Conservation (phyloP, 2,329 filamentous ascomycete genomes). For the Hansfordia pulvinata region DNA sequence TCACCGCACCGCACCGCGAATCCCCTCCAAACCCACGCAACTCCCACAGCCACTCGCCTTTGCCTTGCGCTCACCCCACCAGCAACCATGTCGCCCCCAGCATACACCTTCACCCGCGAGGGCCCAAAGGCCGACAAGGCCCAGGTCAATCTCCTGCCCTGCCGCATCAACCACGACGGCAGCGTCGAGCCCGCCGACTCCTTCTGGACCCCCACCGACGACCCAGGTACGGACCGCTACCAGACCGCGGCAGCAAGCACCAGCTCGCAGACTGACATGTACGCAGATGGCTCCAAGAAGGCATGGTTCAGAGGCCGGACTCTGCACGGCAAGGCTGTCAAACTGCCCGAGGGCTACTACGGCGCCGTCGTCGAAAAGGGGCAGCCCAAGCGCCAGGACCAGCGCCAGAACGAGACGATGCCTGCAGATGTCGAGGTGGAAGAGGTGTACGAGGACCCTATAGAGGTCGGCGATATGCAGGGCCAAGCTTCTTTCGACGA, state of each 20-base stretch:
- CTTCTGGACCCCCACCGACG: slow-evolving; percentile 55
- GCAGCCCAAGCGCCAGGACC: slow-evolving; percentile 18
- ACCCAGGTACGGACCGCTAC: slow-evolving; percentile 24
- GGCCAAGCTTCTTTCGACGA: slow-evolving; percentile 57
- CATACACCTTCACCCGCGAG: slow-evolving; percentile 12
- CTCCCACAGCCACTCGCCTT: too few relatives aligned
- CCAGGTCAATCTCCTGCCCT: slow-evolving; percentile 54
- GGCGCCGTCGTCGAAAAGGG: slow-evolving; percentile 45
- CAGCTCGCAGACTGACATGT: slow-evolving; percentile 1
- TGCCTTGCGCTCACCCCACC: not conserved
- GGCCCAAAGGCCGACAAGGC: slow-evolving; percentile 7
- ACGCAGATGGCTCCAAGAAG: slow-evolving; percentile 33
- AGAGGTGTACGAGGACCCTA: slow-evolving; percentile 28
- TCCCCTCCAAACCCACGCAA: too few relatives aligned
- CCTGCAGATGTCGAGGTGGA: slow-evolving; percentile 24
- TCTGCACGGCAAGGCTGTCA: slow-evolving; percentile 52
- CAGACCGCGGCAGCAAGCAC: too few relatives aligned
- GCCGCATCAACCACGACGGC: slow-evolving; percentile 67
- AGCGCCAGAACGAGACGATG: slow-evolving; percentile 9
- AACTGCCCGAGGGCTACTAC: slow-evolving; percentile 58
- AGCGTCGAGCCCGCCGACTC: slow-evolving; percentile 46
- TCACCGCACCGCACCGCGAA: too few relatives aligned
- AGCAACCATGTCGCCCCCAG: slow-evolving; percentile 13
- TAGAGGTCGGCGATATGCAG: slow-evolving; percentile 43
- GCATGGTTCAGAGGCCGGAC: slow-evolving; percentile 72